These are phyloP conservation scores for Medicago truncatula DNA, from an alignment of 306 rosid genomes.

Conservation along the genomic window DNA sequence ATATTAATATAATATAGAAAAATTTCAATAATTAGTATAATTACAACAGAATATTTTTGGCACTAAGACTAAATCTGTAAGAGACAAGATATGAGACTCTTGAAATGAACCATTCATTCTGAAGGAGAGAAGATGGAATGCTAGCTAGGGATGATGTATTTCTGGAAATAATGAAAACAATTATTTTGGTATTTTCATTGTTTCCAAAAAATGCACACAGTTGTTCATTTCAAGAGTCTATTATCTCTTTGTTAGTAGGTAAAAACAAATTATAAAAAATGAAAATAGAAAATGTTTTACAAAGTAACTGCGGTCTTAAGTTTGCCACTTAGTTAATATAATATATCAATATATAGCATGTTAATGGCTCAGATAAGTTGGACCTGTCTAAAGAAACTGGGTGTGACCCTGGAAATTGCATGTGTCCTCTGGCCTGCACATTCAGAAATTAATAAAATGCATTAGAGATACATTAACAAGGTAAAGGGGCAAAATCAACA, in stretches of 20 bases:
- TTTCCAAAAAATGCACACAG: too few relatives aligned
- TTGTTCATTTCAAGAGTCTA: too few relatives aligned
- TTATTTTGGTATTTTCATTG: too few relatives aligned
- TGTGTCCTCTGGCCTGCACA: constrained; percentile 76
- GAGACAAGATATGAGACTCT: too few relatives aligned
- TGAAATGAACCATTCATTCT: too few relatives aligned
- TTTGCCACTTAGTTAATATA: constrained; percentile 24
- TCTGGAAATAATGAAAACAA: too few relatives aligned
- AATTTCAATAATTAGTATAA: constrained; percentile 11
- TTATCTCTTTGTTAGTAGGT: too few relatives aligned
- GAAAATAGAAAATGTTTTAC: too few relatives aligned
- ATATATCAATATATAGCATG: constrained; percentile 15
- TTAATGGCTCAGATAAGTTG: constrained; percentile 26
- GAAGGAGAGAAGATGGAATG: too few relatives aligned
- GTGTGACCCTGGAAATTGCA: constrained; percentile 94
- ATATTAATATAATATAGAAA: neutral
- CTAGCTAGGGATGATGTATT: too few relatives aligned
- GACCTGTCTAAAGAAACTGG: constrained; percentile 97
- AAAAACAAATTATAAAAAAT: too few relatives aligned
- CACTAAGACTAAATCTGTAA: too few relatives aligned
- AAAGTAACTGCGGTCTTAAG: neutral
- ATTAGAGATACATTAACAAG: constrained; percentile 34
- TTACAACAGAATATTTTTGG: neutral
- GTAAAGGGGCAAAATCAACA: neutral
- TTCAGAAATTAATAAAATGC: constrained; percentile 40